These are phyloP conservation scores for Fusarium tjaetaba DNA, from an alignment of 2,329 filamentous ascomycete genomes.

Conservation along the genomic window DNA sequence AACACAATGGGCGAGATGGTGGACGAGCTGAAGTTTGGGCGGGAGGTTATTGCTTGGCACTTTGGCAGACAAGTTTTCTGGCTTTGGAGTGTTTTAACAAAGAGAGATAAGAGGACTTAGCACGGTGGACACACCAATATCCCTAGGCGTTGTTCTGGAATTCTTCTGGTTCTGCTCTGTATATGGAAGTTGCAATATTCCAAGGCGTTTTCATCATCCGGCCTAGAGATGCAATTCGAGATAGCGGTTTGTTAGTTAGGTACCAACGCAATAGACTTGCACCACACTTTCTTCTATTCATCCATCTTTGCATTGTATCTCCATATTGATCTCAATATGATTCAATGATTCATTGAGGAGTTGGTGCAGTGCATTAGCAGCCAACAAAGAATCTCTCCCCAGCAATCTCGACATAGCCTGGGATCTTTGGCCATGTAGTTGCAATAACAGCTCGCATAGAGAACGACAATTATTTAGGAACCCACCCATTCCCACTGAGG, in stretches of 20 bases:
- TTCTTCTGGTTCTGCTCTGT: neutral
- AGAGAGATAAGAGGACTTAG: neutral
- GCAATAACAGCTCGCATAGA: neutral
- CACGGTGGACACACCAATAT: neutral
- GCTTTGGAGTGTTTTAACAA: neutral
- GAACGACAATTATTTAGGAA: neutral
- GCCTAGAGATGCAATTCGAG: rapidly evolving
- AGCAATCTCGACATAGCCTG: neutral
- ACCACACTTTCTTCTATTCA: neutral
- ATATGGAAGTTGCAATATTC: neutral
- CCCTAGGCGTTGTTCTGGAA: neutral
- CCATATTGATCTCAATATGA: neutral
- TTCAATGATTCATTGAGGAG: neutral
- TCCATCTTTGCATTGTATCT: neutral
- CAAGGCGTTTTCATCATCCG: neutral
- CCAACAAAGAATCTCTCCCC: neutral
- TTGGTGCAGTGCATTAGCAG: neutral
- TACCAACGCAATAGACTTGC: neutral
- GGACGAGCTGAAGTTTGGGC: neutral
- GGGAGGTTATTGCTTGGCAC: neutral
- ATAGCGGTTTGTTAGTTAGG: neutral
- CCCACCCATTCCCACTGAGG: neutral
- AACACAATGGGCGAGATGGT: neutral
- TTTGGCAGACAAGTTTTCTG: too few species aligned
- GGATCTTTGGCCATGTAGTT: neutral